Conservation (phyloP, 192 early-diverging fungal species). For the Coemansia aciculifera region DNA sequence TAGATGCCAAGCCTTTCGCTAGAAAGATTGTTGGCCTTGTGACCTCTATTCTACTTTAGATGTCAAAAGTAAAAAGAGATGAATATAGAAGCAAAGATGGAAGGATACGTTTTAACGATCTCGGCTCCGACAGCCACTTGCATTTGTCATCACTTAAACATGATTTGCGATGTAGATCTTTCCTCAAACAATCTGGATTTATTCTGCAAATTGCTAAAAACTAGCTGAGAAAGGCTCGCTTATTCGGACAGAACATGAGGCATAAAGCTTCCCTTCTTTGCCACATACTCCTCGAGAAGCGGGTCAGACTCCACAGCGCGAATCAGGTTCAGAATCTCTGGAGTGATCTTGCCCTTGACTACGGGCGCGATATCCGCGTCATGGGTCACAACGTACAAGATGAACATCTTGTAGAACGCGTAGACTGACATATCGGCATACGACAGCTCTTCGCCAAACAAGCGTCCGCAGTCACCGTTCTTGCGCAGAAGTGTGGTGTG, state of each 20-base stretch:
- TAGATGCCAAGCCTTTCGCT: not conserved
- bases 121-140: not conserved
- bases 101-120: not conserved
- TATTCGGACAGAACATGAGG: not conserved
- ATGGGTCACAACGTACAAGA: not conserved
- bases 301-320: conserved; percentile 21
- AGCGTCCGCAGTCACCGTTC: conserved; percentile 59
- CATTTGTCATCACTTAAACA: not conserved
- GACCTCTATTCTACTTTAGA: not conserved
- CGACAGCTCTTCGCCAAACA: conserved; percentile 45
- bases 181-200: not conserved
- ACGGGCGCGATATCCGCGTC: not conserved
- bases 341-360: conserved; percentile 20
- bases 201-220: not conserved
- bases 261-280: conserved; percentile 1
- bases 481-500: conserved; percentile 39
- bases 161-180: not conserved
- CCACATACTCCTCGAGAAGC: not conserved
- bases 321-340: conserved; percentile 34
- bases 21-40: not conserved
- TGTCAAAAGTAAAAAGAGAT: not conserved
- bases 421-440: conserved; percentile 45
- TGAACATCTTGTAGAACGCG: conserved; percentile 18
- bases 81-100: not conserved
- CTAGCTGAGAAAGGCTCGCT: not conserved